Evolutionary conservation across 106 monocot genomes (phyloP).

Genomic region (Vanilla planifolia): DNA sequence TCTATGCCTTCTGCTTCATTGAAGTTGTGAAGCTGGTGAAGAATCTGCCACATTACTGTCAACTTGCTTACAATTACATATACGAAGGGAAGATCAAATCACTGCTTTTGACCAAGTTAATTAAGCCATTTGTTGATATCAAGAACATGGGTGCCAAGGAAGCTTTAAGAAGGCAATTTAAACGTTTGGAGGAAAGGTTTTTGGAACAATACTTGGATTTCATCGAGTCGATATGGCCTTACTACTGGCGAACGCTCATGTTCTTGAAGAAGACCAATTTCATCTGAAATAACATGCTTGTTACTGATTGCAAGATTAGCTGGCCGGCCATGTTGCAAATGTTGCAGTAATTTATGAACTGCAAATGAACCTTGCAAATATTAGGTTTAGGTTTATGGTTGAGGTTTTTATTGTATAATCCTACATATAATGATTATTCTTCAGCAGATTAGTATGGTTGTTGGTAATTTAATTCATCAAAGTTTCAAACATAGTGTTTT

Average conservation of each 20-base stretch:
- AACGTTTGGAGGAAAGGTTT: conserved; percentile 45
- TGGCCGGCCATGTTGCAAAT: too few relatives aligned
- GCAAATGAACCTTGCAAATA: too few relatives aligned
- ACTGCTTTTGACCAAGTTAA: conserved; percentile 15
- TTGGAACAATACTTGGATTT: conserved; percentile 59
- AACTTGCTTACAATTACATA: conserved; percentile 28
- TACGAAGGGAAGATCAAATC: conserved; percentile 44
- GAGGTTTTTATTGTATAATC: too few relatives aligned
- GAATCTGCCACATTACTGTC: conserved; percentile 38
- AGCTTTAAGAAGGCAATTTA: conserved; percentile 20
- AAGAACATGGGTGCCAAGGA: conserved; percentile 43
- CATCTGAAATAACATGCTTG: too few relatives aligned
- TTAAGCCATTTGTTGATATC: conserved; percentile 40
- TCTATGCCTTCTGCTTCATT: conserved; percentile 54
- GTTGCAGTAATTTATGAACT: too few relatives aligned
- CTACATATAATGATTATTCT: too few relatives aligned
- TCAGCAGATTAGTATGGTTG: too few relatives aligned
- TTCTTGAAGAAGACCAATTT: conserved; percentile 81
- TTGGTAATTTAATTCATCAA: too few relatives aligned
- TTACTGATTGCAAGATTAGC: too few relatives aligned
- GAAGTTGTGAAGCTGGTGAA: conserved; percentile 24
- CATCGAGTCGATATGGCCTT: conserved; percentile 79
- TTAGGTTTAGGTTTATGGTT: too few relatives aligned
- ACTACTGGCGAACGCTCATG: conserved; percentile 73
- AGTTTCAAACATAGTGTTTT: too few relatives aligned